Evolutionary conservation across 768 basidiomycete species (phyloP).

Genomic region (Leccinum longicurvipes): DNA sequence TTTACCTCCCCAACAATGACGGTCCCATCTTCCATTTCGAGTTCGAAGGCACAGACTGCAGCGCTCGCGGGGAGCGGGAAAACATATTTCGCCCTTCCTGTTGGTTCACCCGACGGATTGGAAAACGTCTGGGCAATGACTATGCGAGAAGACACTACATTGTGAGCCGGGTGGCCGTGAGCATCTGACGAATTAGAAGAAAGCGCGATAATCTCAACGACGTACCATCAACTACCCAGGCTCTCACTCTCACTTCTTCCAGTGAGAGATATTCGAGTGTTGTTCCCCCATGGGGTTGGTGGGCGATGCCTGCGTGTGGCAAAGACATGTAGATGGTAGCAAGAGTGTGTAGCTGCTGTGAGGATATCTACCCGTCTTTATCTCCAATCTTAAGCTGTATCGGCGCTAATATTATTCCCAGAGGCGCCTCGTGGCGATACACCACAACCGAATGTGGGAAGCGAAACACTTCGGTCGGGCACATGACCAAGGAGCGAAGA

Average conservation of each 20-base stretch:
- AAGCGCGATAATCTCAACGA: conserved; percentile 6
- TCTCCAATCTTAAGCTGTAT: conserved; percentile 10
- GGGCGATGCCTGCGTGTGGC: conserved; percentile 28
- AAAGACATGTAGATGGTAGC: conserved; percentile 15
- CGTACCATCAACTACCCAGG: conserved; percentile 43
- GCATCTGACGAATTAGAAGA: neutral
- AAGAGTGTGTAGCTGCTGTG: conserved; percentile 12
- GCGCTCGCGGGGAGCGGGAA: conserved; percentile 58
- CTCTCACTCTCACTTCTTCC: conserved; percentile 40
- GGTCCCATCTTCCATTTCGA: conserved; percentile 43
- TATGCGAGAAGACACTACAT: conserved; percentile 43
- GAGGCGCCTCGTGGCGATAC: neutral
- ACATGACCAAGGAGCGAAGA: conserved; percentile 2
- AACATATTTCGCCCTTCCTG: conserved; percentile 48
- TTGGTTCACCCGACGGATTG: conserved; percentile 37
- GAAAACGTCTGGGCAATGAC: conserved; percentile 39
- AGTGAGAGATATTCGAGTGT: conserved; percentile 36
- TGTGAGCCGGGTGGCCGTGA: neutral
- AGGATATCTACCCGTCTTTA: conserved; percentile 2
- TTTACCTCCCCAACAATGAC: conserved; percentile 44
- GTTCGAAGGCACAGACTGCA: conserved; percentile 53
- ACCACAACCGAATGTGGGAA: conserved; percentile 7
- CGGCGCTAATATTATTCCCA: neutral
- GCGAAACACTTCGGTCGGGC: neutral
- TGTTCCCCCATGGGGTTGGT: conserved; percentile 25